Base-by-base conservation (phyloP, 139 green algal species). In the Yamagishiella unicocca region DNA sequence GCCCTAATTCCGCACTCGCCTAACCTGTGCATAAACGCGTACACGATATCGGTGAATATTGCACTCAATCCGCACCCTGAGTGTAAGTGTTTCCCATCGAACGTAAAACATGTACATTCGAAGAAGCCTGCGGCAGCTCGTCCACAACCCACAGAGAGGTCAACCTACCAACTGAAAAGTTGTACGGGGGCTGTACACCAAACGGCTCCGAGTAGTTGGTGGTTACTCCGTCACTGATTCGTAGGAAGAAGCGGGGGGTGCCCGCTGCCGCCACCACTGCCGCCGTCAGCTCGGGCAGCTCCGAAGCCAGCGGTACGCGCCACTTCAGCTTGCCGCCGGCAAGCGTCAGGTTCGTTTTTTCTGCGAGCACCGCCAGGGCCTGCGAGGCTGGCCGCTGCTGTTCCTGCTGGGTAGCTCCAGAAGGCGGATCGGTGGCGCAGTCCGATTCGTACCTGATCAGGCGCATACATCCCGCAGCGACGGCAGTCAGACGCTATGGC, bases 141-240 rank as follows among this genome's bases (percentile, higher is more conserved):
- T n/a, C n/a, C n/a, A n/a, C n/a, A n/a, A n/a, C n/a, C n/a, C n/a
- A n/a, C n/a, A n/a, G n/a, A n/a, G n/a, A n/a, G n/a, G n/a, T n/a
- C n/a, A n/a, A n/a, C n/a, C n/a, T n/a, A n/a, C n/a, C n/a, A n/a
- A n/a, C n/a, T n/a, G n/a, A n/a, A n/a, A n/a, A n/a, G n/a, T 58
- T 43, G 3, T 46, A 80, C 72, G 27, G 2, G 29, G 7, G 43
- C 12, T 43, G 37, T 84, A 84, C 5, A 17, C 3, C 6, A 40
- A 86, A 86, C 6, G 80, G 80, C 64, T 86, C 80, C 42, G 61
- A 77, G 66, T 86, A 86, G 43, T 86, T 86, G 21, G 80, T 77
- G 19, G 55, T 86, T 1, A 61, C 4, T n/a, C 80, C 80, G 66
- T 86, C 80, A 7, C 62, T 61, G 62, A 86, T 38, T 25, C 80